Percentiles rank a stretch among this genome's conserved stretches.
Evolutionary conservation across 1,284 basidiomycete species (phyloP).

Genomic region (Mycena citricolor): DNA sequence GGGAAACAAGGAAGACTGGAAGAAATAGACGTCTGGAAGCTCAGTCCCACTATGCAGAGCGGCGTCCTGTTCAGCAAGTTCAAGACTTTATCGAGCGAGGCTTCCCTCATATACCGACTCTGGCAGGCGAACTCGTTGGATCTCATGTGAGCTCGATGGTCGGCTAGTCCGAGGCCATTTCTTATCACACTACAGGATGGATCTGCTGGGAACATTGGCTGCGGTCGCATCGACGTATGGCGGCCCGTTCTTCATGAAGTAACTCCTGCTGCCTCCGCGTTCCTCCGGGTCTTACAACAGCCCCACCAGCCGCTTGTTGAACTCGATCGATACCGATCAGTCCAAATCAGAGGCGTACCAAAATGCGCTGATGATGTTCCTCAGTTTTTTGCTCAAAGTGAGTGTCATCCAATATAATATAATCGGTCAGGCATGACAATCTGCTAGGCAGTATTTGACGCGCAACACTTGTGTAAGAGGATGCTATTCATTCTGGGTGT

Average conservation of each 20-base stretch:
- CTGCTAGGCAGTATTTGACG: slow-evolving; percentile 14
- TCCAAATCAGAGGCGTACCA: slow-evolving; percentile 10
- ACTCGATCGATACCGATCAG: no score
- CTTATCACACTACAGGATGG: slow-evolving; percentile 34
- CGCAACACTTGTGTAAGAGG: slow-evolving; percentile 37
- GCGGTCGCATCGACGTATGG: slow-evolving; percentile 71
- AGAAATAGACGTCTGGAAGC: slow-evolving; percentile 68
- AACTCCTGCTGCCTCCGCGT: no score
- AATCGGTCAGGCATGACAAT: no score
- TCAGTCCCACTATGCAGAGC: slow-evolving; percentile 71
- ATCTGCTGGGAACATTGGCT: no score
- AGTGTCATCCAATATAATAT: no score
- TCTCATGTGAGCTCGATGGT: slow-evolving; percentile 55
- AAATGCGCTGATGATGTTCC: slow-evolving; percentile 19
- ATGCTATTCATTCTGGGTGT: no score
- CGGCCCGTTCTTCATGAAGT: slow-evolving; percentile 68
- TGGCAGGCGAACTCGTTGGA: slow-evolving; percentile 66
- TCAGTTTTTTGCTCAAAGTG: slow-evolving; percentile 16
- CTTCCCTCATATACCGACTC: slow-evolving; percentile 37
- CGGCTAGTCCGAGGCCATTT: no score
- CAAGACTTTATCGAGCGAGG: slow-evolving; percentile 38
- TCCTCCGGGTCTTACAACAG: no score
- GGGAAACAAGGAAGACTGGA: no score
- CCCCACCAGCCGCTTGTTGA: no score
- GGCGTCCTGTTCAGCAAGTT: slow-evolving; percentile 67